These are phyloP conservation scores for Mycena alexandri DNA, from an alignment of 768 basidiomycete genomes.

Conservation along the genomic window DNA sequence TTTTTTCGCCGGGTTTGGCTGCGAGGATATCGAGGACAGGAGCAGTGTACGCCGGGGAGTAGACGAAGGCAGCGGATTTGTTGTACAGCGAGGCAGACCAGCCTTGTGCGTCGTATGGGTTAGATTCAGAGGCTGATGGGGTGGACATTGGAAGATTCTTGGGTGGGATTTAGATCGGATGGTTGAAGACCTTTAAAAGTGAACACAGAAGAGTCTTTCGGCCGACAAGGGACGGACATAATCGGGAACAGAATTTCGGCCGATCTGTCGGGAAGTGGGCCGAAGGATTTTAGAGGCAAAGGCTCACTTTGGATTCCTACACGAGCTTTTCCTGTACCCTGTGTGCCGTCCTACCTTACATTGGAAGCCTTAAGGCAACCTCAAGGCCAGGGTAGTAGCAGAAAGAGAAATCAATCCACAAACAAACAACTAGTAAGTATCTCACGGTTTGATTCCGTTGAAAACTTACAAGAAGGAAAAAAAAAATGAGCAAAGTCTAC, in stretches of 20 bases:
- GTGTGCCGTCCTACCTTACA: no score
- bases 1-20: slow-evolving; percentile 73
- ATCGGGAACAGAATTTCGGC: slow-evolving; percentile 12
- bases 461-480: no score
- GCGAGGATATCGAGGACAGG: slow-evolving; percentile 22
- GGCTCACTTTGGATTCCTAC: no score
- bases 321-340: no score
- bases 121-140: slow-evolving; percentile 49
- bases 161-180: neutral
- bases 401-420: no score
- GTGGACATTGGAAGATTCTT: slow-evolving; percentile 13
- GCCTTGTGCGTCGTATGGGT: slow-evolving; percentile 48
- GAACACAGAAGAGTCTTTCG: neutral
- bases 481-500: no score
- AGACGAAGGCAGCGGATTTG: slow-evolving; percentile 78
- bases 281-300: no score
- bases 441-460: no score
- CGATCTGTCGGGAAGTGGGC: no score
- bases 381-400: no score
- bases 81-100: slow-evolving; percentile 76
- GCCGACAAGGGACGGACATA: slow-evolving; percentile 18
- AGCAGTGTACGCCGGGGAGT: slow-evolving; percentile 62
- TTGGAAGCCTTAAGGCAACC: no score
- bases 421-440: no score
- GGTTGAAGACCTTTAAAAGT: neutral